Base-by-base conservation (phyloP, 164 flowering plant genomes). In the Amborella trichopoda region DNA sequence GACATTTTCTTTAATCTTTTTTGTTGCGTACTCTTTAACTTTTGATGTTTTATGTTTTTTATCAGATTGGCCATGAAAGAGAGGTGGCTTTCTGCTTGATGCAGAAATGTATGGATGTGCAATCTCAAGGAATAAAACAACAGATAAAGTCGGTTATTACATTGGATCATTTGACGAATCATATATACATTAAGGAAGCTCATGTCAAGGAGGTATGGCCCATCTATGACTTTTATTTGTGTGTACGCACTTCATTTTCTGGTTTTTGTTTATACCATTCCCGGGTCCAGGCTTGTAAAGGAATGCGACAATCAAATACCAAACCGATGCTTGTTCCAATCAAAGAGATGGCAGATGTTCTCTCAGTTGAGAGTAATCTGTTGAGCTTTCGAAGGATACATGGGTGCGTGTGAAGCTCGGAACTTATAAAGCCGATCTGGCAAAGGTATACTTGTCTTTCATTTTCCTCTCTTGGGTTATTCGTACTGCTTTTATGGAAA, bases 331-430 rank as follows among this genome's bases (percentile, higher is more conserved):
- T 85, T 44, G 95, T 93, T 38, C 95, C 97, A 2, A 85, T 93
- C 34, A 81, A 70, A 67, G 99, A 93, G 70, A 93, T 93, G 99
- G 79, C 95, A 0, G 93, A 83, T 68, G 97, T 93, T 18, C 95
- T 93, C 28, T 76, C 97, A 6, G 97, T 88, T 59, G 95, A 93
- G 67, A 83, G 89, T 66, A 93, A 74, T 65, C 77, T 19, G 56
- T 76, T 59, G 96, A 93, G 58, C 71, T 88, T 54, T 52, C 91
- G 5, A 73, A 80, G 60, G 87, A 81, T 46, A 65, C 83, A 2
- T 93, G 99, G 99, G 99, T 93, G 20, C 74, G 95, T 41, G 73
- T 93, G 94, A 93, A 93, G 69, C 77, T 68, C 53, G 94, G 97
- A 34, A 83, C 67, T 3, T 88, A 93, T 44, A 93, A 93, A 58